phyloP scores from a whole-genome alignment of 768 basidiomycete genomes.

The Heimioporus sp. region DNA sequence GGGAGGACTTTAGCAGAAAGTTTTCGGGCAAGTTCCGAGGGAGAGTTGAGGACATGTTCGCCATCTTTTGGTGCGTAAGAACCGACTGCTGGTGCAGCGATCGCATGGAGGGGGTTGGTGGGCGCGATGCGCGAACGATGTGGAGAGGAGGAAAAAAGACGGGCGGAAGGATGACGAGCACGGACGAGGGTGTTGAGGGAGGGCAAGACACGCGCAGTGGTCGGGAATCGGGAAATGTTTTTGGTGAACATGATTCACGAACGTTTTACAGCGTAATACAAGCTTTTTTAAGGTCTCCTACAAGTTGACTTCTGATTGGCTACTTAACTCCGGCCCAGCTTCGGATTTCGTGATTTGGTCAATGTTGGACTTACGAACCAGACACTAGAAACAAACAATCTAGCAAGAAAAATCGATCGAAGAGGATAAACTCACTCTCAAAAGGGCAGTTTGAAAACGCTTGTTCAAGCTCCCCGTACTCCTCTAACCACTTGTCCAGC shows the following conservation, averaged over 20 bases:
- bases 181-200: constrained; percentile 16
- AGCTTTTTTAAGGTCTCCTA: no score
- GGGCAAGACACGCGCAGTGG: constrained; percentile 12
- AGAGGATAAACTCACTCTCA: not conserved
- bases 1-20: constrained; percentile 95
- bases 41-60: constrained; percentile 84
- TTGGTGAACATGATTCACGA: constrained; percentile 33
- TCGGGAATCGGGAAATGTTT: constrained; percentile 25
- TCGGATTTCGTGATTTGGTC: no score
- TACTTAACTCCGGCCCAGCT: no score
- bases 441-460: not conserved
- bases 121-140: constrained; percentile 39
- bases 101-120: constrained; percentile 56
- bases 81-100: constrained; percentile 76
- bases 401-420: no score
- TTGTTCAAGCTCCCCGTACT: not conserved
- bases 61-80: constrained; percentile 59
- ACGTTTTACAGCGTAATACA: constrained; percentile 7
- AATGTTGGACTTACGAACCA: no score
- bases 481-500: not conserved
- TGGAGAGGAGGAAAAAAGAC: constrained; percentile 52
- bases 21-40: constrained; percentile 90
- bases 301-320: no score
- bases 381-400: no score
- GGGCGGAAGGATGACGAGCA: constrained; percentile 27